These are phyloP conservation scores for Sphagnum fallax DNA, from an alignment of 228 moss, liverwort and hornwort genomes.

Conservation along the genomic window DNA sequence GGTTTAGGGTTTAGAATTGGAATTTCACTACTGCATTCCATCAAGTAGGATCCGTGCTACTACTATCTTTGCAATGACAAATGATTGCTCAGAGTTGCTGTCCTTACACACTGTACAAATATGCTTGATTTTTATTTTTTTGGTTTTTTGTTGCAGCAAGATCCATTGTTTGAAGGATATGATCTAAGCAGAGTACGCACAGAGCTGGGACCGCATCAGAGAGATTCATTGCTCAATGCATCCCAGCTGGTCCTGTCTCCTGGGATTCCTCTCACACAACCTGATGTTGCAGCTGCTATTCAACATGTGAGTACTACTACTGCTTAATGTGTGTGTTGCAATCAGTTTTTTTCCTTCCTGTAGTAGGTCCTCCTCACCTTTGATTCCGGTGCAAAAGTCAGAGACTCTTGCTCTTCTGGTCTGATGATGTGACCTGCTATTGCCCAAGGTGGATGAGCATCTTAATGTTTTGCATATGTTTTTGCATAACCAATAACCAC, in stretches of 20 bases:
- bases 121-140: too few relatives aligned
- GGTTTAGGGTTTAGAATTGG: not conserved
- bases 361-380: not conserved
- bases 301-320: conserved; percentile 52
- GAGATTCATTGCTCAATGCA: conserved; percentile 49
- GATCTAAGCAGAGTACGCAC: conserved; percentile 43
- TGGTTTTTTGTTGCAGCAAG: conserved; percentile 23
- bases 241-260: conserved; percentile 85
- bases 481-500: too few relatives aligned
- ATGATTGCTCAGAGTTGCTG: too few relatives aligned
- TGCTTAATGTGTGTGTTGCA: not conserved
- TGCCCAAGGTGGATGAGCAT: too few relatives aligned
- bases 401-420: not conserved
- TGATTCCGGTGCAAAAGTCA: not conserved
- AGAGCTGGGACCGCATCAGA: conserved; percentile 79
- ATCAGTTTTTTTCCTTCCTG: not conserved
- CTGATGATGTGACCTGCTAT: too few relatives aligned
- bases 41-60: too few relatives aligned
- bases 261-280: conserved; percentile 68
- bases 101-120: too few relatives aligned
- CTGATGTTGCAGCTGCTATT: conserved; percentile 67
- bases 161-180: conserved; percentile 43
- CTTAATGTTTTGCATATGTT: too few relatives aligned
- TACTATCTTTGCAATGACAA: too few relatives aligned
- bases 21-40: too few relatives aligned